phyloP scores from a whole-genome alignment of 352 stramenopile species.

The Pythium rhizo-oryzae region DNA sequence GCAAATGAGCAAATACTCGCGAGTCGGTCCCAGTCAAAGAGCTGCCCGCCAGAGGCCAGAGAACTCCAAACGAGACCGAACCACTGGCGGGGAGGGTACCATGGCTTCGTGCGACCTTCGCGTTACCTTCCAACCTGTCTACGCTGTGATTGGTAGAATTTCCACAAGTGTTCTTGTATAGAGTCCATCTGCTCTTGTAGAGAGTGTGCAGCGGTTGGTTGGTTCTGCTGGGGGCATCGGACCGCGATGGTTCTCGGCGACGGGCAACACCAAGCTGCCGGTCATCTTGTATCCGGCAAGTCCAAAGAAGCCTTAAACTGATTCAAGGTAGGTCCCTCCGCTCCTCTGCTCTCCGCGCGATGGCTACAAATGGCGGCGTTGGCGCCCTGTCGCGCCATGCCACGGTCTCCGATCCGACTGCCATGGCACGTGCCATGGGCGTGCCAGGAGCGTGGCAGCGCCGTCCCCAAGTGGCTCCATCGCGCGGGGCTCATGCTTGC shows the following conservation, averaged over 20 bases:
- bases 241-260: conserved; percentile 10
- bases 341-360: neutral
- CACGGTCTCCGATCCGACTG: neutral
- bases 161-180: conserved; percentile 26
- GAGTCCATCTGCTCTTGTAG: conserved; percentile 37
- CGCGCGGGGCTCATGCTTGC: neutral
- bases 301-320: conserved; percentile 90
- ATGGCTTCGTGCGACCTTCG: conserved; percentile 26
- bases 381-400: neutral
- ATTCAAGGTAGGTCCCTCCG: conserved; percentile 77
- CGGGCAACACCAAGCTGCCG: conserved; percentile 13
- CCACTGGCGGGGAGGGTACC: conserved; percentile 26
- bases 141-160: no score
- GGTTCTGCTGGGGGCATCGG: conserved; percentile 30
- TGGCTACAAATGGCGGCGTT: neutral
- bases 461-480: no score
- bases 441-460: no score
- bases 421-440: neutral
- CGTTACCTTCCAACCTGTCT: conserved; percentile 7
- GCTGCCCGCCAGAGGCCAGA: neutral
- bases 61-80: conserved; percentile 7
- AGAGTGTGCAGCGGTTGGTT: conserved; percentile 48
- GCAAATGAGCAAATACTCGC: conserved; percentile 33
- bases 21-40: no score
- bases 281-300: conserved; percentile 92